Conservation (phyloP, 768 basidiomycete genomes). For the Rhizopogon sp. region DNA sequence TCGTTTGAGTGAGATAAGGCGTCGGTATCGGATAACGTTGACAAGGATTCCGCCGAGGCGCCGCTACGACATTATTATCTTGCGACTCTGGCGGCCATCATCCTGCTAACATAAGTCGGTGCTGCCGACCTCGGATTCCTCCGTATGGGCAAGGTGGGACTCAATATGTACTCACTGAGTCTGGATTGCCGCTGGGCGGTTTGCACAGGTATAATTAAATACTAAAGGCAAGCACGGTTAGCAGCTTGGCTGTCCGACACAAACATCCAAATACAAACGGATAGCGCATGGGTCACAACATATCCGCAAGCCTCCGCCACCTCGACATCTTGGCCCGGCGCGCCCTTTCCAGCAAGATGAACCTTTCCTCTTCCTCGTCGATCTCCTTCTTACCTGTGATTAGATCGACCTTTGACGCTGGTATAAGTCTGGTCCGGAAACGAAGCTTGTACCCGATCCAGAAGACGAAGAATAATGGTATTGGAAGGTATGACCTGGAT, state of each 20-base stretch:
- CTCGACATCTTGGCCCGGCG: conserved; percentile 10
- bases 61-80: too few species aligned
- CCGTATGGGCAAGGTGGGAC: too few species aligned
- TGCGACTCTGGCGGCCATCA: too few species aligned
- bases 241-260: not conserved
- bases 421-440: conserved; percentile 30
- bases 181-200: too few species aligned
- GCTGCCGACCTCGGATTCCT: too few species aligned
- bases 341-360: conserved; percentile 24
- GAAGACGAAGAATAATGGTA: conserved; percentile 30
- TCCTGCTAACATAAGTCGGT: too few species aligned
- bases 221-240: not conserved
- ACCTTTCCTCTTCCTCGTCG: conserved; percentile 57
- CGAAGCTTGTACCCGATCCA: conserved; percentile 32
- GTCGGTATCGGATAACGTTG: not conserved
- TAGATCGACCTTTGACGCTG: conserved; percentile 52
- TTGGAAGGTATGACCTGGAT: conserved; percentile 22
- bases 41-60: not conserved
- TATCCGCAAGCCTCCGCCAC: conserved; percentile 22
- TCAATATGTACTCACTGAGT: not conserved
- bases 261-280: not conserved
- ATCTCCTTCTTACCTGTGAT: conserved; percentile 53
- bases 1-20: not conserved
- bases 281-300: conserved; percentile 13
- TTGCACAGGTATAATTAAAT: not conserved